phyloP scores from a whole-genome alignment of 805 yeast genomes.

The Wickerhamomyces kurtzmanii region DNA sequence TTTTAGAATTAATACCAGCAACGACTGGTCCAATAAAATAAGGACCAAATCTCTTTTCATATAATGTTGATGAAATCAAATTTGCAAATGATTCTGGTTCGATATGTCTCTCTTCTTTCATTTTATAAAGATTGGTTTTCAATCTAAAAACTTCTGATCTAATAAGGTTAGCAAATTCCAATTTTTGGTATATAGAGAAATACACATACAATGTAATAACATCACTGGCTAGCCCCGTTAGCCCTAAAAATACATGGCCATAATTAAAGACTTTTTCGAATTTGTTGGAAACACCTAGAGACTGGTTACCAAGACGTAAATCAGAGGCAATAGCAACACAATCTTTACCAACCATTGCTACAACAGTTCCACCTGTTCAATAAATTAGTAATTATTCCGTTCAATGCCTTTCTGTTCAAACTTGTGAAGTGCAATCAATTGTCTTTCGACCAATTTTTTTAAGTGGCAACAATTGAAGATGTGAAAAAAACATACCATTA shows the following conservation, averaged over 20 bases:
- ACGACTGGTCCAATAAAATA: conserved; percentile 95
- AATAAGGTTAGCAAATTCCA: background rate
- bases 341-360: conserved; percentile 97
- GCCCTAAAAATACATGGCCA: conserved; percentile 81
- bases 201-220: conserved; percentile 57
- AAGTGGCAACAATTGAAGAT: too few species aligned
- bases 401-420: background rate
- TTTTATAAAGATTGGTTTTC: conserved; percentile 80
- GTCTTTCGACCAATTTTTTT: background rate
- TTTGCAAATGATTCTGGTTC: conserved; percentile 94
- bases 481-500: conserved; percentile 44
- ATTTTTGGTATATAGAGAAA: background rate
- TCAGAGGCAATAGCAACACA: conserved; percentile 98
- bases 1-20: conserved; percentile 83
- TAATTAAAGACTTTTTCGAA: conserved; percentile 87
- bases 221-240: conserved; percentile 94
- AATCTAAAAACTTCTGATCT: conserved; percentile 64
- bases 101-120: conserved; percentile 83
- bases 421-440: background rate
- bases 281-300: conserved; percentile 83
- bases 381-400: conserved; percentile 7
- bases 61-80: conserved; percentile 80
- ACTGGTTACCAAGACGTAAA: conserved; percentile 87
- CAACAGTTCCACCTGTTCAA: conserved; percentile 77
- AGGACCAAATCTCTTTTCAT: conserved; percentile 91